phyloP scores from a whole-genome alignment of 768 basidiomycete species.

The Lentinus tigrinus region DNA sequence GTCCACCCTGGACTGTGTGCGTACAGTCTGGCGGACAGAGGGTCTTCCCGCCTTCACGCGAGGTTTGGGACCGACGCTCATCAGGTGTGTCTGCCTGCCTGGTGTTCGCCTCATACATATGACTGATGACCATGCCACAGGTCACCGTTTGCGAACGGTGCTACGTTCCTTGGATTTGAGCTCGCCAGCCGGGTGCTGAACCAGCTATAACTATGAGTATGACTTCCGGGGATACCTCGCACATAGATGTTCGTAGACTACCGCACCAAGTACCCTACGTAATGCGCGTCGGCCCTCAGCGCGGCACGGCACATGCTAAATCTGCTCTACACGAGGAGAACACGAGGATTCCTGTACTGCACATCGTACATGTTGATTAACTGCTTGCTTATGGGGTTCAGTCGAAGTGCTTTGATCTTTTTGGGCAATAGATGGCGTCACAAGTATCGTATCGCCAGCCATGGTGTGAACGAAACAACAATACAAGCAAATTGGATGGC shows the following conservation, averaged over 20 bases:
- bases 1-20: conserved; percentile 79
- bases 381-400: background rate
- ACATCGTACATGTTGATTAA: no score
- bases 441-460: background rate
- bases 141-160: conserved; percentile 95
- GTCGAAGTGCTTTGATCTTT: background rate
- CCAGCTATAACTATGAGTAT: conserved; percentile 12
- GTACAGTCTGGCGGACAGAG: conserved; percentile 79
- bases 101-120: background rate
- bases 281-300: background rate
- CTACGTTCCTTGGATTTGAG: conserved; percentile 96
- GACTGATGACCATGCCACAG: conserved; percentile 38
- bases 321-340: background rate
- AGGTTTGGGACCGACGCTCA: conserved; percentile 89
- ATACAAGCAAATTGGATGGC: background rate
- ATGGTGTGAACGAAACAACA: background rate
- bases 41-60: conserved; percentile 86
- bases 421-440: background rate
- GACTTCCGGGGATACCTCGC: background rate
- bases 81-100: conserved; percentile 54
- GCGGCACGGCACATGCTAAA: background rate
- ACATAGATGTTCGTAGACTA: conserved; percentile 2
- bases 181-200: conserved; percentile 77
- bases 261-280: conserved; percentile 6
- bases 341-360: no score